Base-by-base conservation (phyloP, 1,139 yeast species). In the Sugiyamaella castrensis region DNA sequence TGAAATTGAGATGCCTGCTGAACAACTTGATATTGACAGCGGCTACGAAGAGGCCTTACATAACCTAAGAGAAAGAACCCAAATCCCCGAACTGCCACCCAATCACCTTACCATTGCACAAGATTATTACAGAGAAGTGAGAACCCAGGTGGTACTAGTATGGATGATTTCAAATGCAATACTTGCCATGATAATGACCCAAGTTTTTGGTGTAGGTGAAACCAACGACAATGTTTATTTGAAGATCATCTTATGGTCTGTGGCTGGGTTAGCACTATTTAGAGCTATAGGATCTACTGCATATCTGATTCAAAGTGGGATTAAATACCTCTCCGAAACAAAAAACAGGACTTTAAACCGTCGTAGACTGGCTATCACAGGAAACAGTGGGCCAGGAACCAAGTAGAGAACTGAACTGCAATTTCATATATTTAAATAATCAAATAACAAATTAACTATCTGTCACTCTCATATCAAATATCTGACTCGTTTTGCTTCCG, bases 51-150 rank as follows among this genome's bases (percentile, higher is more conserved):
- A 85, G 49, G 84, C 89, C 2, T 73, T 87, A 54, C 80, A 81
- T 63, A 83, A 83, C 59, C 77, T 87, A 49, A 75, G 92, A 38
- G 84, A 87, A 45, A 81, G 86, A 58, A 80, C 95, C 66, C 78
- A 65, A 62, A 55, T 54, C 58, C 77, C 57, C 41, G 72, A 69
- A 44, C 71, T 76, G 55, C 77, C 84, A 51, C 78, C 80, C 11
- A 75, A 79, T 28, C 77, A 72, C 42, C 66, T 71, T 33, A 71
- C 77, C 51, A 82, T 78, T 53, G 84, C 85, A 37, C 95, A 87
- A 61, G 98, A 92, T 67, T 91, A 92, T 66, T 95, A 94, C 62
- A 82, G 95, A 63, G 96, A 89, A 66, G 87, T 92, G 29, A 81
- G 98, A 71, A 87, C 98, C 1, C 79, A 92, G 56, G 96, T 92